Percentiles rank a stretch among this genome's conserved stretches.
These are phyloP conservation scores for Halteria grandinella DNA, from an alignment of 73 alveolate genomes.

Conservation along the genomic window DNA sequence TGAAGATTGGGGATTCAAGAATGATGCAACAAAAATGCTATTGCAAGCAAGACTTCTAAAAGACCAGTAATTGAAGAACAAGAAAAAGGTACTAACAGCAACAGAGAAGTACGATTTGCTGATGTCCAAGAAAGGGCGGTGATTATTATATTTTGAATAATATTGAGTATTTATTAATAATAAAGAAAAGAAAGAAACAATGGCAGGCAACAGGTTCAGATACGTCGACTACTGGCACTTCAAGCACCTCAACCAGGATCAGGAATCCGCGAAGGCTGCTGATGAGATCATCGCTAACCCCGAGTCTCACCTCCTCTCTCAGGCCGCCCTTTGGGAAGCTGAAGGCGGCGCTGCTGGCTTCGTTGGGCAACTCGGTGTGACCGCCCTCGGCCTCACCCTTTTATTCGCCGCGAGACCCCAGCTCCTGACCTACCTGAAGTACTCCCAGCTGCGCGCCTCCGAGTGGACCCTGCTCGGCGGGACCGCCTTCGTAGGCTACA, in stretches of 20 bases:
- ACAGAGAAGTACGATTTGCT: too few species aligned
- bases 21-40: constrained; percentile 43
- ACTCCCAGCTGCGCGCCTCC: constrained; percentile 24
- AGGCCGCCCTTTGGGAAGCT: constrained; percentile 45
- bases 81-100: constrained; percentile 34
- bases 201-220: constrained; percentile 46
- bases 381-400: constrained; percentile 39
- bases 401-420: constrained; percentile 46
- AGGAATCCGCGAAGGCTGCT: constrained; percentile 8
- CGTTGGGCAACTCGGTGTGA: constrained; percentile 30
- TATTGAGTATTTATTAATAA: not conserved
- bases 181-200: constrained; percentile 16
- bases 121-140: too few species aligned
- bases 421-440: constrained; percentile 2
- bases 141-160: too few species aligned
- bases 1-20: constrained; percentile 51
- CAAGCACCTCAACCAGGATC: not conserved
- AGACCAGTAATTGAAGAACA: constrained; percentile 28
- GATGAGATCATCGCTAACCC: constrained; percentile 29
- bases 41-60: constrained; percentile 30
- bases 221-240: constrained; percentile 14
- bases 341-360: constrained; percentile 66
- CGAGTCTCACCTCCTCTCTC: constrained; percentile 54
- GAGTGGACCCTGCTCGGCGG: constrained; percentile 52
- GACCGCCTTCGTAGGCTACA: constrained; percentile 37